Evolutionary conservation across 305 asterid genomes (phyloP), one percentile per base, ranked within the genome.

Genomic region (Euphrasia arctica): DNA sequence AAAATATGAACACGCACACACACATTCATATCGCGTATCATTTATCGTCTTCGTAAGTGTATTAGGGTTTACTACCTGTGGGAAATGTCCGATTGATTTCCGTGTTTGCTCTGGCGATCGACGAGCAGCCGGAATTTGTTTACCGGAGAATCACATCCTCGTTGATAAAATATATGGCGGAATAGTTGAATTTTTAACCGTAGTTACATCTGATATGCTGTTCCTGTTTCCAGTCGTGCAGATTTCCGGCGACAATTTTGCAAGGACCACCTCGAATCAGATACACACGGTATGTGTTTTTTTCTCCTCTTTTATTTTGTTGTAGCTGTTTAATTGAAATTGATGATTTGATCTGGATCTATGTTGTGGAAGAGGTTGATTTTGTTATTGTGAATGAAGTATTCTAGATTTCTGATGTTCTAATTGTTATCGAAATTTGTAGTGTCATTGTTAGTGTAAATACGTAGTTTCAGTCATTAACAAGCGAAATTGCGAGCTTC

Each of bases 261-360:
- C 48, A 25, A 29, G 32, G 34, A 58, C 27, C 25, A 39, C n/a
- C 15, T n/a, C n/a, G 52, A 55, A 18, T 58, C 6, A 32, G 47
- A n/a, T 52, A 5, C 48, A 8, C 32, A 22, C 43, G 50, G 70
- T 45, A 22, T 45, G 28, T 7, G 11, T 55, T 55, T 54, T 25
- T 25, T 54, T 22, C 14, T 10, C 2, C 14, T 2, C 27, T 28
- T 25, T 36, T 52, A 27, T 50, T 9, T 22, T 14, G 7, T 18
- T 15, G 4, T 64, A 28, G 50, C 5, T 32, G 12, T 56, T 56
- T 32, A 14, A 5, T 68, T 56, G 56, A 45, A 57, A 61, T 36
- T 50, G 70, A 62, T 66, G 60, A n/a, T 11, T 45, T 63, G 67
- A 32, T 39, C 54, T 58, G 66, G 67, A 34, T 36, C 58, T 58